Evolutionary conservation across 2,329 filamentous ascomycete genomes (phyloP), one percentile per base, ranked within the genome.

Genomic region (Claviceps purpurea): DNA sequence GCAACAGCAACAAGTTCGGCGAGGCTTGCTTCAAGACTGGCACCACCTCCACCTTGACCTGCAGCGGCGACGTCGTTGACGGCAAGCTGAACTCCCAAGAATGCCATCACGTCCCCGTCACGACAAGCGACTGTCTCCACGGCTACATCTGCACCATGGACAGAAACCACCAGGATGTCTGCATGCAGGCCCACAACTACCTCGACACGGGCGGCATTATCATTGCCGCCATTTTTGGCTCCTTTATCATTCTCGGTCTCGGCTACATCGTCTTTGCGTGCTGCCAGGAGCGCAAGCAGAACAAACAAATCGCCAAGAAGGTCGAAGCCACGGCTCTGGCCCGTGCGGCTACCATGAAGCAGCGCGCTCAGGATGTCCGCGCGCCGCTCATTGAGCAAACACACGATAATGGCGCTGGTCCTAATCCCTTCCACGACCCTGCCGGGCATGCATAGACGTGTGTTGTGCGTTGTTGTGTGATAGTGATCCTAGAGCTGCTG

Each of bases 291-390:
- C 67, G 71, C 58, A 64, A 63, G 62, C 57, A 68, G 58, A 68
- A 75, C 59, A 70, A 69, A 62, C 65, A 67, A 47, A 62, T 70
- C 38, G 64, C 63, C 51, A 71, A 70, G 54, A 70, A 71, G 56
- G 69, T 70, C 54, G 75, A 79, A 65, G 73, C 73, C 45, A 70
- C 70, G n/a, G 70, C 70, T 26, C 71, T 74, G 49, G 73, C 72
- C 48, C 72, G 73, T 62, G 72, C 72, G 59, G 69, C 72, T 49
- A 70, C 67, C 54, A 71, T 68, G 64, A 71, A 71, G 65, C 64
- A 68, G 60, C 64, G 67, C 48, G 63, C 64, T 48, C 61, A 60
- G 34, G 62, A 63, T 56, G 61, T 53, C 18, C 62, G 65, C 45
- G 61, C 65, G 24, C 69, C 69, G 14, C 62, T 72, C 40, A 70